Base-by-base conservation (phyloP, 148 eudicot genomes). In the Spergularia bocconei region DNA sequence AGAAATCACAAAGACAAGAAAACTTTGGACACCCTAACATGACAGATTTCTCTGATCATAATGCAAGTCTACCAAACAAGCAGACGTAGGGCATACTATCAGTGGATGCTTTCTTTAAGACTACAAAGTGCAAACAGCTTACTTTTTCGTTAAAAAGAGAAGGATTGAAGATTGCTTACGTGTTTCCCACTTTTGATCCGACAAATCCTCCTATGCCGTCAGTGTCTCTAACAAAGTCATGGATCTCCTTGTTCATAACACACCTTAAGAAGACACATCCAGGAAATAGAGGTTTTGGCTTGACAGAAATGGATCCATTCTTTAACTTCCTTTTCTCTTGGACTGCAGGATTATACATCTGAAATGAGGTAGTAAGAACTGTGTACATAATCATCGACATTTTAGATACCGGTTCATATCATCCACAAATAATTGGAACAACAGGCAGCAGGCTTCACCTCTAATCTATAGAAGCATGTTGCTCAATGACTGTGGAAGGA, bases 171-270 rank as follows among this genome's bases (percentile, higher is more conserved):
- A 60, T 44, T 29, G 80, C 98, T 86, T 91, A 96, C 97, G 86
- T 88, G 86, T 92, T 96, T 81, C 97, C 98, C 56, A 91, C 98
- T 86, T 79, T 89, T 62, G 86, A 84, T 76, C 94, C 97, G 75
- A 91, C 66, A 78, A 96, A 96, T 62, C 97, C 97, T 75, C 93
- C 91, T 71, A 96, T 85, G 23, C 97, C 97, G 25, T 83, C 84
- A 72, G 77, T 76, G 70, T 91, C 97, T 83, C 88, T 85, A 56
- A 96, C 81, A 75, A 89, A 96, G 76, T 92, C 97, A 73, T 92
- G 99, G 29, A 89, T 48, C 64, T 92, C 98, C 93, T 84, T 91
- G 86, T 91, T 84, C 85, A 96, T 9, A 75, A 92, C 87, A 83
- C 99, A 92, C 9, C 83, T 87, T 70, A 96, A 75, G 78, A 92